Evolutionary conservation across 1,139 yeast genomes (phyloP).

Genomic region (Zygoascus meyerae): DNA sequence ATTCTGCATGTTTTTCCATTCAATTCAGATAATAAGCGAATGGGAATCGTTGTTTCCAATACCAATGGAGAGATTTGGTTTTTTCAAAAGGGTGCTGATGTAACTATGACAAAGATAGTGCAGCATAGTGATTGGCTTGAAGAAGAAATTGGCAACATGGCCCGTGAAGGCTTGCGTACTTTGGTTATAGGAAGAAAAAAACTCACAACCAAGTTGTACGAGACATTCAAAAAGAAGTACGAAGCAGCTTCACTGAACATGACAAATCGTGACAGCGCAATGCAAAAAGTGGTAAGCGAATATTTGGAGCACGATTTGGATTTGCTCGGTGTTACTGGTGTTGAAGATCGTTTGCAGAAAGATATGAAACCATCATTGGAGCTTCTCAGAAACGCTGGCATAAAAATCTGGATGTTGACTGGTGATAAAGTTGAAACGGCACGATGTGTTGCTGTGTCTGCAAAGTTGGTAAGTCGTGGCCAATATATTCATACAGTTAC

Average conservation of each 20-base stretch:
- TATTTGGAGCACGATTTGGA: constrained; percentile 81
- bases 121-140: constrained; percentile 91
- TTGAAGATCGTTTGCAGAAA: constrained; percentile 87
- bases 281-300: constrained; percentile 62
- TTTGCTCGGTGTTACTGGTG: constrained; percentile 90
- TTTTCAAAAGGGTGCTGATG: constrained; percentile 91
- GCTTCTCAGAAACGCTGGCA: constrained; percentile 88
- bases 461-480: constrained; percentile 86
- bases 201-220: constrained; percentile 48
- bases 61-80: constrained; percentile 71
- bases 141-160: constrained; percentile 97
- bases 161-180: constrained; percentile 94
- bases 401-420: constrained; percentile 97
- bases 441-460: constrained; percentile 90
- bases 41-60: constrained; percentile 84
- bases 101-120: constrained; percentile 86
- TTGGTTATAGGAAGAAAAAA: constrained; percentile 84
- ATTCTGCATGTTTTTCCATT: constrained; percentile 86
- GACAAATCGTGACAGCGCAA: constrained; percentile 67
- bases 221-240: constrained; percentile 59
- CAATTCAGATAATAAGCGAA: constrained; percentile 89
- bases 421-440: constrained; percentile 99
- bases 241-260: constrained; percentile 70
- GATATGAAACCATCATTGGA: constrained; percentile 92
- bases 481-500: constrained; percentile 88